Evolutionary conservation across 1,139 yeast species (phyloP), one percentile per base, ranked within the genome.

Genomic region (Candida glucosophila): DNA sequence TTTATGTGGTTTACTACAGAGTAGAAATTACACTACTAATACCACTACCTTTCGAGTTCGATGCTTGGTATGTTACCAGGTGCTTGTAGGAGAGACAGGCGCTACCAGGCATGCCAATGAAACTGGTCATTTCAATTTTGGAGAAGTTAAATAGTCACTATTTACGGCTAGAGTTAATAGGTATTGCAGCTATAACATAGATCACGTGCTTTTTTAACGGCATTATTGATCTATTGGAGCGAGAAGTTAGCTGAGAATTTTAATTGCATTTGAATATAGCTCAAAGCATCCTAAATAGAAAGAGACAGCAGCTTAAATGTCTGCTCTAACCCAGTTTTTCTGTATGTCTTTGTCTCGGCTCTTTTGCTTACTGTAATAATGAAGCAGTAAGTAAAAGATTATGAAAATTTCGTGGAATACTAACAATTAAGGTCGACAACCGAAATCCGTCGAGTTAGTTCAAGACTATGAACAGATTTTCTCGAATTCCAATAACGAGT

Each of bases 81-180:
- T 62, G 1, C 50, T 79, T 23, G 60, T 61, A 3, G 90, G 92
- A 3, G 88, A 80, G 44, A 66, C 58, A 35, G 80, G 75, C 5
- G 86, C 83, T 1, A 58, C 73, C 5, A 60, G 61, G 36, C 92
- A 81, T 51, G 88, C 90, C 4, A 62, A 64, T 34, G 48, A 52
- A 5, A 73, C 80, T 1, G 79, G 78, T 3, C 92, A 81, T 45
- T 53, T 49, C 17, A 65, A 64, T 27, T 80, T 79, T 49, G 83
- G 83, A 3, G 88, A 80, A 41, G 68, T 67, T 15, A 47, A 52
- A 27, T 29, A 23, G 11, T 8, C 12, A n/a, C n/a, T n/a, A n/a
- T n/a, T n/a, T n/a, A n/a, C n/a, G n/a, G n/a, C n/a, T n/a, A n/a
- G n/a, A n/a, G n/a, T n/a, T n/a, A n/a, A n/a, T n/a, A n/a, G n/a